Base-by-base conservation (phyloP, 306 rosid species). In the Trifolium repens region DNA sequence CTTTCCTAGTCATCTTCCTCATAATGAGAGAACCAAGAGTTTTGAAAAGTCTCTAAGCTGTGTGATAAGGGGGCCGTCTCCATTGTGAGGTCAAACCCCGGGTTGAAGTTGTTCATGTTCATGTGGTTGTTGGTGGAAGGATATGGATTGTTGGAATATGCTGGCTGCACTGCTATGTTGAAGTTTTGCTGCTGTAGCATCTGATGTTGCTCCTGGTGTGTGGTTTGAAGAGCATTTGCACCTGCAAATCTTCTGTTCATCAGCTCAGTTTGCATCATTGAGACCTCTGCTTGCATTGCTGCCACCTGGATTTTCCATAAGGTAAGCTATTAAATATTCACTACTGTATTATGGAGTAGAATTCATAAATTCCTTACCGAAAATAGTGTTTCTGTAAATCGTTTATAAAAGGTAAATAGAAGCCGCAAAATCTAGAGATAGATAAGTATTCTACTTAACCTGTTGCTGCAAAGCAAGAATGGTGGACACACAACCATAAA, bases 81-180 rank as follows among this genome's bases (percentile, higher is more conserved):
- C 26, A 83, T 72, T 30, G 82, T 61, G 66, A 83, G 85, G 19
- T 86, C 88, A 22, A 88, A 89, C 11, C 79, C 37, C 26, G 62
- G 62, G 61, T 64, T 63, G 75, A 72, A 68, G 75, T 39, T 76
- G 66, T 75, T 76, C 63, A 22, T 22, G 24, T 22, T 22, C 24
- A 86, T 79, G 17, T 84, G 73, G 49, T 87, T 87, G 42, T 35
- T 27, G 62, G 79, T 84, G 1, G 93, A 87, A 58, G 91, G 83
- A 4, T 87, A 85, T 34, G 98, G 88, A 57, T 82, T 89, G 84
- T 89, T 88, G 50, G 97, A 88, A 75, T 88, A 91, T 4, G 89
- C 60, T 2, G 93, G 86, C 44, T 89, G 90, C 71, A 84, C 1
- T 34, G 72, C 57, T 65, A 53, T 37, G 66, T 60, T 76, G 55